Evolutionary conservation across 192 early-diverging fungal genomes (phyloP).

Genomic region (Entrophospora sp.): DNA sequence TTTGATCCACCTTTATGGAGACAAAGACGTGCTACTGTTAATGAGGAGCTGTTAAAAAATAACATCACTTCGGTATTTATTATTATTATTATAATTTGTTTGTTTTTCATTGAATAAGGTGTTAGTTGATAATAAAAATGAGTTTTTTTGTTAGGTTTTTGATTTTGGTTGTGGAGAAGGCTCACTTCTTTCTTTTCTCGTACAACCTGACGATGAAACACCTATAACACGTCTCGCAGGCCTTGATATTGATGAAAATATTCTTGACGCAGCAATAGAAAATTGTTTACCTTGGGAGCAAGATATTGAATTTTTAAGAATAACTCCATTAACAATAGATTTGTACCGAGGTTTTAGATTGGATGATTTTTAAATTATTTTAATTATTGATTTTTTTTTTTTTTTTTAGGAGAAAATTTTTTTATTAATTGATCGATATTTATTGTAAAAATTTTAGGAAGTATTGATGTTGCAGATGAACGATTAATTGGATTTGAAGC

Average conservation of each 20-base stretch:
- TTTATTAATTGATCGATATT: background rate
- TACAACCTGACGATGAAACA: slow-evolving; percentile 37
- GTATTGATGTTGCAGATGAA: slow-evolving; percentile 38
- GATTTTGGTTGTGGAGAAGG: slow-evolving; percentile 88
- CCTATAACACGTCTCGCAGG: slow-evolving; percentile 56
- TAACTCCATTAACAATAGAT: slow-evolving; percentile 49
- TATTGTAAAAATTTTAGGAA: slow-evolving; percentile 31
- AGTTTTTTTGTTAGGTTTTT: slow-evolving; percentile 42
- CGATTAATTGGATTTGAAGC: slow-evolving; percentile 58
- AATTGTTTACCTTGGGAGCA: slow-evolving; percentile 48
- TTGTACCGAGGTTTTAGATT: slow-evolving; percentile 51
- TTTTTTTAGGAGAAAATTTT: slow-evolving; percentile 6
- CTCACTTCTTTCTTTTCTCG: slow-evolving; percentile 56
- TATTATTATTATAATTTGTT: background rate
- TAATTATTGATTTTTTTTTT: no score
- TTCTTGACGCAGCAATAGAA: slow-evolving; percentile 34
- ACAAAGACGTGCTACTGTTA: slow-evolving; percentile 64
- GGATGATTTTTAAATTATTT: background rate
- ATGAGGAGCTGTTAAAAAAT: slow-evolving; percentile 40
- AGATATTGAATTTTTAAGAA: slow-evolving; percentile 52
- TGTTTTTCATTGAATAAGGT: background rate
- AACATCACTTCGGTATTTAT: slow-evolving; percentile 39
- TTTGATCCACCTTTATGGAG: slow-evolving; percentile 70
- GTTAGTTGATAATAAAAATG: background rate
- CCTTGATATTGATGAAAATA: slow-evolving; percentile 52